Conservation (phyloP, 805 yeast species). For the Candida hungchunana region DNA sequence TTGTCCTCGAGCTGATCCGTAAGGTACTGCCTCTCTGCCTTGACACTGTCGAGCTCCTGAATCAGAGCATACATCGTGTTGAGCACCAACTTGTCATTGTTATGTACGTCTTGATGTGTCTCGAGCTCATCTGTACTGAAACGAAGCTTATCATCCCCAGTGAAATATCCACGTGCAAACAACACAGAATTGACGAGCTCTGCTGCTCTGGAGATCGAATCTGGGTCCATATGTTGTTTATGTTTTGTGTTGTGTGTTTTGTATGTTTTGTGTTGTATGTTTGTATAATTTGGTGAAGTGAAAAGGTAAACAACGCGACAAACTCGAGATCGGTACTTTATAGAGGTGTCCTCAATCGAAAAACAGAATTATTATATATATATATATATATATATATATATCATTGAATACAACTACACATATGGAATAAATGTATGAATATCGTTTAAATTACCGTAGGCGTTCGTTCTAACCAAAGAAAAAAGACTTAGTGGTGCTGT, state of each 20-base stretch:
- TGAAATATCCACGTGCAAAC: constrained; percentile 16
- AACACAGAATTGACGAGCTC: constrained; percentile 15
- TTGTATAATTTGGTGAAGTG: too few species aligned
- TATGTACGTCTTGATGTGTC: constrained; percentile 2
- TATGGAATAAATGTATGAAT: background rate
- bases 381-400: too few species aligned
- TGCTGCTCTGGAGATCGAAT: constrained; percentile 12
- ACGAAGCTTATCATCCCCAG: constrained; percentile 6
- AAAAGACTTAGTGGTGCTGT: constrained; percentile 30
- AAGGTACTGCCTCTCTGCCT: constrained; percentile 8
- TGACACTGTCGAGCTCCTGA: constrained; percentile 12
- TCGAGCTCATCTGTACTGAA: constrained; percentile 5
- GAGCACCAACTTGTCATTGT: constrained; percentile 10
- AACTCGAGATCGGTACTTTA: background rate
- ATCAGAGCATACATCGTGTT: constrained; percentile 18
- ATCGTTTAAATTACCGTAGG: background rate
- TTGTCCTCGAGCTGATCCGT: constrained; percentile 12
- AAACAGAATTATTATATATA: background rate
- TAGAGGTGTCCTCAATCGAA: background rate
- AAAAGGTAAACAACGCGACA: constrained; percentile 2
- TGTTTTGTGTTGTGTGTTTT: too few species aligned
- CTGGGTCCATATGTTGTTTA: constrained; percentile 8
- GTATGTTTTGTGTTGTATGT: too few species aligned
- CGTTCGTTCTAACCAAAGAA: background rate
- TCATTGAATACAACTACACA: too few species aligned